These are phyloP conservation scores for Blastobotrys arbuscula DNA, from an alignment of 1,139 yeast species.

Conservation along the genomic window DNA sequence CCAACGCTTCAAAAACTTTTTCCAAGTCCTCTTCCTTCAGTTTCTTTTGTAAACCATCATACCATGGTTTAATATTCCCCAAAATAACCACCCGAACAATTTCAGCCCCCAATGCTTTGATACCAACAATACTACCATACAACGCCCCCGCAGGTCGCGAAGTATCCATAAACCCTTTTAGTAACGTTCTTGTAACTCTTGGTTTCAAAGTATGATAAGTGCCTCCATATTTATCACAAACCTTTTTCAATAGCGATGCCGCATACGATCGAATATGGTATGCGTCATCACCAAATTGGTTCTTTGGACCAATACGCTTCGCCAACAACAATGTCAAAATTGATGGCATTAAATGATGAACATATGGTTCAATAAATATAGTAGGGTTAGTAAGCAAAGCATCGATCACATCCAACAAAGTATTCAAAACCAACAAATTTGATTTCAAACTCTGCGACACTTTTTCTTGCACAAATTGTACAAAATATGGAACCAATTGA, in stretches of 20 bases:
- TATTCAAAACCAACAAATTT: constrained; percentile 64
- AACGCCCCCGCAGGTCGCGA: constrained; percentile 82
- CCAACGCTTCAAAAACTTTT: constrained; percentile 27
- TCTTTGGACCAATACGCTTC: constrained; percentile 68
- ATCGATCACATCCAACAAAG: constrained; percentile 85
- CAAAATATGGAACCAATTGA: constrained; percentile 92
- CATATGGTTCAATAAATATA: constrained; percentile 89
- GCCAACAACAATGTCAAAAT: constrained; percentile 84
- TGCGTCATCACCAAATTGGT: constrained; percentile 27
- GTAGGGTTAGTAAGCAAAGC: constrained; percentile 81
- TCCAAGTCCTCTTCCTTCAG: constrained; percentile 27
- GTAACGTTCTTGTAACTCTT: constrained; percentile 83
- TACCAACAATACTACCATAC: constrained; percentile 85
- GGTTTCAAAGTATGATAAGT: constrained; percentile 89
- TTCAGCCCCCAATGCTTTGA: constrained; percentile 79
- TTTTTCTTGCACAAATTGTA: constrained; percentile 94
- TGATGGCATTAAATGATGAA: constrained; percentile 95
- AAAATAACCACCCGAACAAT: constrained; percentile 78
- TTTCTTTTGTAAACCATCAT: constrained; percentile 30
- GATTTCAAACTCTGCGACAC: constrained; percentile 75
- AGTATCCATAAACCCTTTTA: constrained; percentile 82
- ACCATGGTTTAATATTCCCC: constrained; percentile 83
- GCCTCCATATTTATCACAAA: constrained; percentile 73
- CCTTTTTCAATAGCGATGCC: constrained; percentile 72
- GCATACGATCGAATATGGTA: constrained; percentile 73